Evolutionary conservation across 2,329 filamentous ascomycete genomes (phyloP), one percentile per base, ranked within the genome.

Genomic region (Zymoseptoria passerinii): DNA sequence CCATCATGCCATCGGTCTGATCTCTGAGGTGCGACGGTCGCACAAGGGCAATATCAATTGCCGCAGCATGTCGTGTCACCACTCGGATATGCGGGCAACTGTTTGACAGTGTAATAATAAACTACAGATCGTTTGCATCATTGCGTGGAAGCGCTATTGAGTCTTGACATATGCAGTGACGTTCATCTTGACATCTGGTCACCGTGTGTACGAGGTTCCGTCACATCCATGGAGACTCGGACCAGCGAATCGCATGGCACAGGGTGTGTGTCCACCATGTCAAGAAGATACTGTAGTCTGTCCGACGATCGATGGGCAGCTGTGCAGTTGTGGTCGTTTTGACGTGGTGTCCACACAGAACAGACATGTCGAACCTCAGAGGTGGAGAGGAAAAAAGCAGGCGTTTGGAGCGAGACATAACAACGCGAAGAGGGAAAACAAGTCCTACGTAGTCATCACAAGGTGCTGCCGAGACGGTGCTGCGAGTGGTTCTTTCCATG

Each of bases 401-500:
- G 35, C 35, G 35, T 40, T 40, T 40, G 35, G 10, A 40, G 9
- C 35, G 9, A 40, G 35, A 40, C 35, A 9, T 16, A 40, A 13
- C 10, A 16, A 40, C 35, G 35, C 35, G 35, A 40, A 40, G 9
- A 40, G n/a, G 16, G 35, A 40, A 40, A 40, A 40, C 35, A 40
- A 16, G n/a, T n/a, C n/a, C n/a, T 40, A 16, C 10, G 4, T 13
- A 16, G 10, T 9, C 35, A 40, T 40, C 35, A 40, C 35, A 3
- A 40, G 16, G 16, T 40, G 16, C 10, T 40, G 13, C 35, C 16
- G 35, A 40, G 35, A 40, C 27, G n/a, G 23, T 27, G 16, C 49
- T 40, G 28, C 16, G 54, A 56, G 50, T 29, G 20, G 23, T 18
- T 23, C 48, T n/a, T 48, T 18, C 9, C 53, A 54, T 56, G 59